phyloP scores from a whole-genome alignment of 202 grass and related monocot species.

The Eragrostis tef region DNA sequence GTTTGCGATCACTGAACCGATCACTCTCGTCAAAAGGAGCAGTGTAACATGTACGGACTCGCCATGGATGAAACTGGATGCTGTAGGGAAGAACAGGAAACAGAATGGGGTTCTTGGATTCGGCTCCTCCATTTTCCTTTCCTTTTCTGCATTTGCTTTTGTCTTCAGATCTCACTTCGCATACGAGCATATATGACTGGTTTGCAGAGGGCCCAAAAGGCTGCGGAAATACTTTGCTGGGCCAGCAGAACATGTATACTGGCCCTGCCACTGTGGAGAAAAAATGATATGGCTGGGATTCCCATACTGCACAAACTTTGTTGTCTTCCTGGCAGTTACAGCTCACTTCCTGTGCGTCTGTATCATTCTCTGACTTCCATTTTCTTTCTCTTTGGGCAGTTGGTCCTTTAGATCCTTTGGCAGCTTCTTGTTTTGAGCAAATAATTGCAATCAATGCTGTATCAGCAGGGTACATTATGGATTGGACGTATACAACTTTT shows the following conservation, averaged over 20 bases:
- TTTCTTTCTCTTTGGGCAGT: not conserved
- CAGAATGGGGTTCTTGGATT: no score
- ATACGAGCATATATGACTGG: not conserved
- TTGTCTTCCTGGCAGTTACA: conserved; percentile 31
- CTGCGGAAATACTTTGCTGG: conserved; percentile 32
- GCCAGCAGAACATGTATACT: conserved; percentile 26
- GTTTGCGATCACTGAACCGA: not conserved
- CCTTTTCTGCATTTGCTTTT: not conserved
- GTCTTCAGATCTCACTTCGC: no score
- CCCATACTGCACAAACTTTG: conserved; percentile 19
- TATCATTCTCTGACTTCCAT: not conserved
- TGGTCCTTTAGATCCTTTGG: conserved; percentile 28
- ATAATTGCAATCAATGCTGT: conserved; percentile 24
- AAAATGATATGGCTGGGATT: conserved; percentile 35
- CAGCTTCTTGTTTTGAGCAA: conserved; percentile 29
- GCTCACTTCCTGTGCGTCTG: not conserved
- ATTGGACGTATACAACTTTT: not conserved
- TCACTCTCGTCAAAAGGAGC: not conserved
- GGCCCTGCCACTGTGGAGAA: not conserved
- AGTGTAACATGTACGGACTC: not conserved
- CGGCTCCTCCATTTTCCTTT: no score
- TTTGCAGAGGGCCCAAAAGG: not conserved
- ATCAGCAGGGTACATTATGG: not conserved
- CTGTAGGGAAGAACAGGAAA: conserved; percentile 4
- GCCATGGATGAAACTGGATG: not conserved